Conservation (phyloP, 139 green algal genomes). For the Spirogloea muscicola region DNA sequence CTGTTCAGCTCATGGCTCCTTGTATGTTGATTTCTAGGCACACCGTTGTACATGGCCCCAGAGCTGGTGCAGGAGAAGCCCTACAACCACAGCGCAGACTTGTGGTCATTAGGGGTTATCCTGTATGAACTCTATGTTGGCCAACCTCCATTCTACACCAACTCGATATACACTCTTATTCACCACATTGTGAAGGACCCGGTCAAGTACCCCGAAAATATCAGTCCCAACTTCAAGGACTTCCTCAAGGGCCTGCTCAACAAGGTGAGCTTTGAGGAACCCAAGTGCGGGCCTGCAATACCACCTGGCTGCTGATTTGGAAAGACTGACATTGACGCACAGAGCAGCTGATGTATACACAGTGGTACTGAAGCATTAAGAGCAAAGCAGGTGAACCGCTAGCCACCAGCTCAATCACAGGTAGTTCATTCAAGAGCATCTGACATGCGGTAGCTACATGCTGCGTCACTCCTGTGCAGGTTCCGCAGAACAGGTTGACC, state of each 20-base stretch:
- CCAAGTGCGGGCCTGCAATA: neutral
- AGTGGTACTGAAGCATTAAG: neutral
- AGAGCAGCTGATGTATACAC: too few species aligned
- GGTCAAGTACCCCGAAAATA: constrained; percentile 82
- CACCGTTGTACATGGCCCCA: constrained; percentile 97
- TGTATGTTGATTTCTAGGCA: constrained; percentile 54
- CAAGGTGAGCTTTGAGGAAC: constrained; percentile 62
- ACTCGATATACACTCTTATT: constrained; percentile 94
- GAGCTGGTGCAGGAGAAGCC: constrained; percentile 97
- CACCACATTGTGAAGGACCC: constrained; percentile 89
- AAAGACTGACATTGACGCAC: neutral
- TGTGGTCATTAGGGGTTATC: constrained; percentile 98
- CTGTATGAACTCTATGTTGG: constrained; percentile 96
- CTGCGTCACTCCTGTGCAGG: neutral
- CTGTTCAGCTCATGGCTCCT: too few species aligned
- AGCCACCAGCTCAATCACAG: neutral
- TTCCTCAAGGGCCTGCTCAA: constrained; percentile 95
- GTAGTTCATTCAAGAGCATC: neutral
- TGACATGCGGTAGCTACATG: neutral
- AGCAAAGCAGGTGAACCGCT: neutral
- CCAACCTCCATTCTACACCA: constrained; percentile 98
- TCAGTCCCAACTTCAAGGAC: constrained; percentile 79
- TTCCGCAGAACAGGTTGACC: constrained; percentile 65
- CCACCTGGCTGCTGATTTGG: neutral
- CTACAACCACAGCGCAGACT: constrained; percentile 82